These are phyloP conservation scores for Porcisia deanei DNA, from an alignment of 208 protist species.

Conservation along the genomic window DNA sequence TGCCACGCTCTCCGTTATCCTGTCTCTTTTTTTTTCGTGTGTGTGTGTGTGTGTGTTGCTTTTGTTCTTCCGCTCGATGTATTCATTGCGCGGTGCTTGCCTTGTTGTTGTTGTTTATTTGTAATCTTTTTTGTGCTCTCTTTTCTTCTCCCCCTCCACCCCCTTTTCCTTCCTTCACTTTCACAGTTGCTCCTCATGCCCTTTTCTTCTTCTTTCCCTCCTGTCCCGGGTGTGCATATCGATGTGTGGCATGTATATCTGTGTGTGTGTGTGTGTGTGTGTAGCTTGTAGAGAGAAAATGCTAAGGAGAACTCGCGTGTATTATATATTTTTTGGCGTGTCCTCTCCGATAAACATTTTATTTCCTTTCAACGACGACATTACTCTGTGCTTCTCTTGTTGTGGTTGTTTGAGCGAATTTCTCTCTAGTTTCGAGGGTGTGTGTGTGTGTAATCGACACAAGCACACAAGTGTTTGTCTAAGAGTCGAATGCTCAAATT, in stretches of 20 bases:
- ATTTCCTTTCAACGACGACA: too few species aligned
- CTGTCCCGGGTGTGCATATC: background rate
- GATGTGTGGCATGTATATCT: background rate
- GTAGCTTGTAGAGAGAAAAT: background rate
- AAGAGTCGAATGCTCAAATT: background rate
- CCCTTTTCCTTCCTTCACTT: background rate
- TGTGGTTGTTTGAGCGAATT: background rate
- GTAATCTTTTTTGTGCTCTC: too few species aligned
- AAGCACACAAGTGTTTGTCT: background rate
- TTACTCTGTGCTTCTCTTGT: background rate
- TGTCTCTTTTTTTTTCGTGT: too few species aligned
- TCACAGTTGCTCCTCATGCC: background rate
- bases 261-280: conserved; percentile 5
- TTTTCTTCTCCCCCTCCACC: too few species aligned
- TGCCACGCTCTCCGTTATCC: too few species aligned
- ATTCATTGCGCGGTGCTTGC: too few species aligned
- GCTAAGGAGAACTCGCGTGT: background rate
- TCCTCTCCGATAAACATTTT: too few species aligned
- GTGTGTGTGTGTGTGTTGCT: too few species aligned
- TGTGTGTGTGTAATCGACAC: background rate
- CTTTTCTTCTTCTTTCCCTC: background rate
- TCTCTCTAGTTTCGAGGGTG: background rate
- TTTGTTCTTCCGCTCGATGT: too few species aligned
- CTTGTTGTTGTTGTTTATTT: too few species aligned
- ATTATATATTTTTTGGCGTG: background rate